Evolutionary conservation across 2,329 filamentous ascomycete genomes (phyloP), one percentile per base, ranked within the genome.

Genomic region (Verticillium longisporum): DNA sequence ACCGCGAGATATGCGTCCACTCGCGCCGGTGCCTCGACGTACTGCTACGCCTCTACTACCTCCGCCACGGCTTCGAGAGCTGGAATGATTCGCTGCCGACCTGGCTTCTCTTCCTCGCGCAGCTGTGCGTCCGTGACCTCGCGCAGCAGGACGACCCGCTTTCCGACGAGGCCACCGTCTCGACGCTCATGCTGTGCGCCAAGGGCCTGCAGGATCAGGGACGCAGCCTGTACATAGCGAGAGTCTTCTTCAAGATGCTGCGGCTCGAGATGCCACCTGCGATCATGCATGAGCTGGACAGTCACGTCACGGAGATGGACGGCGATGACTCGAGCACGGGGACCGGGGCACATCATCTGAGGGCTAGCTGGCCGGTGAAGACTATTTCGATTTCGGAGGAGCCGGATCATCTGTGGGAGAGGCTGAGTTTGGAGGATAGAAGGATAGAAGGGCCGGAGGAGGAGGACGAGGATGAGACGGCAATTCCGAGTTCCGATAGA

Each of bases 61-160:
- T 68, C 15, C 70, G 71, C 2, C 71, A 73, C 56, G 70, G 70
- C 1, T 73, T 69, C 61, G 67, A 69, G n/a, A n/a, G n/a, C n/a
- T n/a, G n/a, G n/a, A n/a, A n/a, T n/a, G n/a, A n/a, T n/a, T n/a
- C n/a, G n/a, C n/a, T n/a, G n/a, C n/a, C n/a, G n/a, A n/a, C n/a
- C n/a, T n/a, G n/a, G n/a, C n/a, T n/a, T n/a, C n/a, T n/a, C n/a
- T n/a, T n/a, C n/a, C n/a, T n/a, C n/a, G n/a, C n/a, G n/a, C n/a
- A n/a, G n/a, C n/a, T n/a, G n/a, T n/a, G n/a, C n/a, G n/a, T n/a
- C n/a, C n/a, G n/a, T n/a, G n/a, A n/a, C n/a, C n/a, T n/a, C n/a
- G n/a, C n/a, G n/a, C n/a, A n/a, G n/a, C n/a, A n/a, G n/a, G n/a
- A n/a, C n/a, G n/a, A n/a, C n/a, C n/a, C n/a, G n/a, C n/a, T n/a